These are phyloP conservation scores for Buxus sempervirens DNA, from an alignment of 164 flowering plant genomes.

Conservation along the genomic window DNA sequence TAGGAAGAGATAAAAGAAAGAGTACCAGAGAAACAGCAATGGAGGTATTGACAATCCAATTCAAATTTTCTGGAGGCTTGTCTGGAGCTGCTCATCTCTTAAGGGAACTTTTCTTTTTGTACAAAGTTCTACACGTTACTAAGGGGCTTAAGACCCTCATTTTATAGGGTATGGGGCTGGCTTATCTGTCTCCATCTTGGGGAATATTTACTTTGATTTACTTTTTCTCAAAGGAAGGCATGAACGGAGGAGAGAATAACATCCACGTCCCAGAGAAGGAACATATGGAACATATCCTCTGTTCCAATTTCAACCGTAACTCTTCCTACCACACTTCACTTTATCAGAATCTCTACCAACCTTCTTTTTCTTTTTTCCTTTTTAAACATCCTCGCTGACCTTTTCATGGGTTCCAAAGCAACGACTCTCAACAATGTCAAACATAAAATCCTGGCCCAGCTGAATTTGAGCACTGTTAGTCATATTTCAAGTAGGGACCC, in stretches of 20 bases:
- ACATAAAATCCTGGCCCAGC: constrained; percentile 2
- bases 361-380: constrained; percentile 4
- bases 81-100: constrained; percentile 14
- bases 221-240: constrained; percentile 16
- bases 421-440: constrained; percentile 8
- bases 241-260: constrained; percentile 15
- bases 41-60: constrained; percentile 26
- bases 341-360: constrained; percentile 9
- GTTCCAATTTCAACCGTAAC: constrained; percentile 31
- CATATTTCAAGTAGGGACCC: not conserved
- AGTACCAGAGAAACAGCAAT: constrained; percentile 24
- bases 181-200: constrained; percentile 8
- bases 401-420: not conserved
- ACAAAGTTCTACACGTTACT: not conserved
- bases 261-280: constrained; percentile 6
- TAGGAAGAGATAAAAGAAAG: no score
- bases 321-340: constrained; percentile 23
- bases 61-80: constrained; percentile 22
- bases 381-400: constrained; percentile 17
- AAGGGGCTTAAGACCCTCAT: not conserved
- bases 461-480: not conserved
- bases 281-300: constrained; percentile 28
- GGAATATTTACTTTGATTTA: constrained; percentile 17
- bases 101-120: not conserved
- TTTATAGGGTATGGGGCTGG: constrained; percentile 13